Evolutionary conservation across 176 grass and related monocot species (phyloP), one percentile per base, ranked within the genome.

Genomic region (Secale cereale): DNA sequence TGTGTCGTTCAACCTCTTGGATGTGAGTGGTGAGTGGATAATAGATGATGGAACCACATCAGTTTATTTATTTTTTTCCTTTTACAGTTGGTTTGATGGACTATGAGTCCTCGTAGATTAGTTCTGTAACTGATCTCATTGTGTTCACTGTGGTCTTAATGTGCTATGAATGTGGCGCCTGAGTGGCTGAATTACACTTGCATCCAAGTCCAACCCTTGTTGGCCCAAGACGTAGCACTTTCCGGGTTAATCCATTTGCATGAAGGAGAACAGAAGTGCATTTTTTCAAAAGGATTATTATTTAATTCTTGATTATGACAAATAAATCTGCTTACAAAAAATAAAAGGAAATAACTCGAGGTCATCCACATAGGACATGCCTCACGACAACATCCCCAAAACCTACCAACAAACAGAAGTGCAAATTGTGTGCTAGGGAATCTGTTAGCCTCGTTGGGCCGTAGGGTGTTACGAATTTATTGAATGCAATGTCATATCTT

Each of bases 1-100:
- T 2, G 77, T 91, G 78, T 78, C 86, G 7, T 94, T 97, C 83
- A 94, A 92, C 81, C 82, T 94, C 78, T 71, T 92, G 17, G 90
- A 94, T 31, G 36, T 91, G 86, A 90, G 94, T 64, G 94, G 92
- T 97, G 62, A 94, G 91, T 33, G 12, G 14, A 52, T 54, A 28
- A 65, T 30, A 4, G 10, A 43, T 65, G 16, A 22, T 22, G 10
- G 39, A 80, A 48, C 36, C 26, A 80, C 1, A 46, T 20, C 26
- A n/a, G 37, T 65, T 1, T 20, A 65, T 65, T 65, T 20, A 9
- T 7, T 79, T 27, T 25, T 77, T 28, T n/a, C n/a, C 0, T 60
- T 59, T 65, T 68, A 68, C n/a, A 74, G 2, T 40, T 10, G 20
- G 6, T 56, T 69, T 70, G n/a, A 81, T 65, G 29, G 17, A 29